These are phyloP conservation scores for Kodamaea sp. DNA, from an alignment of 1,139 yeast genomes.

Conservation along the genomic window DNA sequence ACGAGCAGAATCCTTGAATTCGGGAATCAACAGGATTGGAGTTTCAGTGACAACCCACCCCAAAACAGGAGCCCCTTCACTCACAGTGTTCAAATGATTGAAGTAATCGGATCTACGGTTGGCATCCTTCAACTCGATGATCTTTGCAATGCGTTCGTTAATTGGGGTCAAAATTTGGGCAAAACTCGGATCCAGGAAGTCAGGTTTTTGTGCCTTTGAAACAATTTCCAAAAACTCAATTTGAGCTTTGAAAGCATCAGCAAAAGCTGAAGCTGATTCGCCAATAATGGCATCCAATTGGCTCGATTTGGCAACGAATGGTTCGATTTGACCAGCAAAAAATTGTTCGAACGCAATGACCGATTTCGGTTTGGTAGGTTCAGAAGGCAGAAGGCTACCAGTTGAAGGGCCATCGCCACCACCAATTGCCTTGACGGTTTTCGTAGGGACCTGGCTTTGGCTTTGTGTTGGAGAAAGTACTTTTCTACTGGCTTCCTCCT, in stretches of 20 bases:
- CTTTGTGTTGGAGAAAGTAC: background rate
- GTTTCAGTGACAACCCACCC: slow-evolving; percentile 85
- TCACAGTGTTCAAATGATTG: slow-evolving; percentile 75
- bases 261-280: slow-evolving; percentile 54
- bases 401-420: slow-evolving; percentile 10
- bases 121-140: slow-evolving; percentile 65
- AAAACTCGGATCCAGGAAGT: slow-evolving; percentile 49
- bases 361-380: slow-evolving; percentile 32
- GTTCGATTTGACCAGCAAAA: slow-evolving; percentile 50
- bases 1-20: slow-evolving; percentile 85
- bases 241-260: slow-evolving; percentile 60
- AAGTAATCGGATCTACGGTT: slow-evolving; percentile 63
- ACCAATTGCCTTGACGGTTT: slow-evolving; percentile 6
- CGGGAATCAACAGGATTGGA: slow-evolving; percentile 69
- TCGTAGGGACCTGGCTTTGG: background rate
- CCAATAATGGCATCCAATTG: slow-evolving; percentile 62
- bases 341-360: slow-evolving; percentile 54
- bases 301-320: slow-evolving; percentile 57
- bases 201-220: slow-evolving; percentile 62
- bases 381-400: slow-evolving; percentile 2
- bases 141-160: slow-evolving; percentile 54
- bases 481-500: slow-evolving; percentile 45
- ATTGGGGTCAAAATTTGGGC: slow-evolving; percentile 64
- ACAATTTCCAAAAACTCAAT: slow-evolving; percentile 58
- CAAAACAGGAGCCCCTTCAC: slow-evolving; percentile 85